These are phyloP conservation scores for Allium cepa DNA, from an alignment of 106 monocot species.

Conservation along the genomic window DNA sequence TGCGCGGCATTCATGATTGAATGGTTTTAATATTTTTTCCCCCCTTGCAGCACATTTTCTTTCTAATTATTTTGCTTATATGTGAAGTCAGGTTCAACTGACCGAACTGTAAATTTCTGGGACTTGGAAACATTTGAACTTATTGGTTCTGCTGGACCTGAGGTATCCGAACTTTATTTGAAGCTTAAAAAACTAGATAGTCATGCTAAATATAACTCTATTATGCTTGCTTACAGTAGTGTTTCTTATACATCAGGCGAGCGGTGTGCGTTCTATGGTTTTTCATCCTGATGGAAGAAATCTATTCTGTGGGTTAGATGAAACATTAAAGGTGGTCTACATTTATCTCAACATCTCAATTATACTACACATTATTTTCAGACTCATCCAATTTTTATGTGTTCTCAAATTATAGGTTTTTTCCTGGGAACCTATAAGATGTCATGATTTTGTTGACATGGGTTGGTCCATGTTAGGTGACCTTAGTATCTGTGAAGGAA, in stretches of 20 bases:
- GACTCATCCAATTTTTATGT: no score
- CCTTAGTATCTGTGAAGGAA: constrained; percentile 78
- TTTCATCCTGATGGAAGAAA: constrained; percentile 98
- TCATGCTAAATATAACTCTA: no score
- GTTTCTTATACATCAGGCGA: constrained; percentile 22
- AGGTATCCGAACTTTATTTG: constrained; percentile 31
- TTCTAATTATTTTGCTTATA: not conserved
- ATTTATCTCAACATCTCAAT: constrained; percentile 6
- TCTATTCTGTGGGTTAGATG: constrained; percentile 80
- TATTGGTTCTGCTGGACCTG: constrained; percentile 85
- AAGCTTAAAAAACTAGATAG: no score
- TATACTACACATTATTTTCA: not conserved
- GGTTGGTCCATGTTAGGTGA: constrained; percentile 79
- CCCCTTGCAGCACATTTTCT: constrained; percentile 1
- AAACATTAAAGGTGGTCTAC: constrained; percentile 52
- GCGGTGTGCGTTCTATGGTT: constrained; percentile 65
- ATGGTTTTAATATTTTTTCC: not conserved
- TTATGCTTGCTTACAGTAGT: no score
- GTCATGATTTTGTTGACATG: constrained; percentile 81
- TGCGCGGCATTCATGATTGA: no score
- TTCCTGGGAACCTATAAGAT: constrained; percentile 87
- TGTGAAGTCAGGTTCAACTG: constrained; percentile 59
- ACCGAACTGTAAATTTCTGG: constrained; percentile 87
- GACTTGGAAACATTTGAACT: constrained; percentile 97
- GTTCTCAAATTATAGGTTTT: constrained; percentile 44